Percentiles rank a stretch among this genome's conserved stretches.
Evolutionary conservation across 2,329 filamentous ascomycete genomes (phyloP).

Genomic region (Aspergillus tanneri): DNA sequence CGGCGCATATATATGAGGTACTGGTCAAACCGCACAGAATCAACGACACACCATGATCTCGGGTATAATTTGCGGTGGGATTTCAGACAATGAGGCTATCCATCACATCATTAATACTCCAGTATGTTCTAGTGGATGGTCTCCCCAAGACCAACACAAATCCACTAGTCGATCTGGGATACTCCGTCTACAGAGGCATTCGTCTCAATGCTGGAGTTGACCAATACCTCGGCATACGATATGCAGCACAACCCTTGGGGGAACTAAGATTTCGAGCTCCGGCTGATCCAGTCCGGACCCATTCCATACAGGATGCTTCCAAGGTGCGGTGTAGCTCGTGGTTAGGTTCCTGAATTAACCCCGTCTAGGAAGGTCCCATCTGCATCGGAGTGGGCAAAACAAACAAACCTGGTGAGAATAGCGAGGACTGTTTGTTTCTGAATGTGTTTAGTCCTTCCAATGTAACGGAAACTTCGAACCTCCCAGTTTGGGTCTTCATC

Average conservation of each 20-base stretch:
- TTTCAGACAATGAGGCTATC: no score
- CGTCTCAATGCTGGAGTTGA: conserved; percentile 55
- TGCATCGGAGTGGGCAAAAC: conserved; percentile 67
- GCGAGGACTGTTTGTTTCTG: conserved; percentile 30
- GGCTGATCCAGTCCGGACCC: conserved; percentile 50
- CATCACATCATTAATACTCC: neutral
- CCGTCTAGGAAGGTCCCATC: conserved; percentile 31
- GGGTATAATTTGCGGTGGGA: no score
- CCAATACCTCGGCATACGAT: conserved; percentile 69
- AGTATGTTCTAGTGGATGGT: neutral
- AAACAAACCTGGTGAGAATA: conserved; percentile 53
- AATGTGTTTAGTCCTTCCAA: conserved; percentile 27
- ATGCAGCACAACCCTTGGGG: conserved; percentile 64
- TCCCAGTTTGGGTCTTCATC: conserved; percentile 61
- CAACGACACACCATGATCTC: no score
- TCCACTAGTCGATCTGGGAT: conserved; percentile 57
- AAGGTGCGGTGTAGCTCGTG: conserved; percentile 34
- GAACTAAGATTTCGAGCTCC: conserved; percentile 63
- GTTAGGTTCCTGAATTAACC: neutral
- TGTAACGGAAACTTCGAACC: conserved; percentile 25
- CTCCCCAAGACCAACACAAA: neutral
- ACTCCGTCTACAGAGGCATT: conserved; percentile 61
- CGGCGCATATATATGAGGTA: no score
- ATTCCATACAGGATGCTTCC: conserved; percentile 49
- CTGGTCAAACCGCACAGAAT: no score